phyloP scores from a whole-genome alignment of 2,329 filamentous ascomycete genomes.

The Exophiala dermatitidis region DNA sequence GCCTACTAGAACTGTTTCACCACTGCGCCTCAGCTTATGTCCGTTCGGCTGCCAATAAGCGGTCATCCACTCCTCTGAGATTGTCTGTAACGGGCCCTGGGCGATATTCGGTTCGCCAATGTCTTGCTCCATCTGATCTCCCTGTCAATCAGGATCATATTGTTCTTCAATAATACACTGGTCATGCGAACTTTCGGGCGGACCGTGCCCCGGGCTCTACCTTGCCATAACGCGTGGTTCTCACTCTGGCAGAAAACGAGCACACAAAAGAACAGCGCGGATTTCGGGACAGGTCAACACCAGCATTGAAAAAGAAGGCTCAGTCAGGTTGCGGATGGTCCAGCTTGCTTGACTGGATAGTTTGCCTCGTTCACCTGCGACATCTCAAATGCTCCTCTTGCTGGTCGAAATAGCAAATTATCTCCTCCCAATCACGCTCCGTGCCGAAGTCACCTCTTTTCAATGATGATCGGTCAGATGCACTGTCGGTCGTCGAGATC shows the following conservation, averaged over 20 bases:
- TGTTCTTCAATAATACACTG: too few species aligned
- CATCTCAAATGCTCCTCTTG: background rate
- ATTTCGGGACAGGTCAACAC: too few species aligned
- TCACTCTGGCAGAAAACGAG: too few species aligned
- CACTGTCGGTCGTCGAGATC: slow-evolving; percentile 7
- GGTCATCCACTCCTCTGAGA: background rate
- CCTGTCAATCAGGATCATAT: too few species aligned
- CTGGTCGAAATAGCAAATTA: background rate
- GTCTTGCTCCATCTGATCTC: background rate
- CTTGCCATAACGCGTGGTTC: too few species aligned
- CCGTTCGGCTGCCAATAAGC: background rate
- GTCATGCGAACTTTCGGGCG: too few species aligned
- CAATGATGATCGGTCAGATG: slow-evolving; percentile 6
- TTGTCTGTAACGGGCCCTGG: background rate
- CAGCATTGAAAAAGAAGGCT: too few species aligned
- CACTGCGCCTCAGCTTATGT: background rate
- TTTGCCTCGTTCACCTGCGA: background rate
- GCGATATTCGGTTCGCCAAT: background rate
- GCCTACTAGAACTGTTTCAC: background rate
- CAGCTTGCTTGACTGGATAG: background rate
- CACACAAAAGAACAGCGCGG: too few species aligned
- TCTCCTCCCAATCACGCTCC: slow-evolving; percentile 2
- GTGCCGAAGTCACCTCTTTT: background rate
- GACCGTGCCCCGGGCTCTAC: too few species aligned
- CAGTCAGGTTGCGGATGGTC: too few species aligned